These are phyloP conservation scores for Candida jianshihensis DNA, from an alignment of 805 yeast species.

Conservation along the genomic window DNA sequence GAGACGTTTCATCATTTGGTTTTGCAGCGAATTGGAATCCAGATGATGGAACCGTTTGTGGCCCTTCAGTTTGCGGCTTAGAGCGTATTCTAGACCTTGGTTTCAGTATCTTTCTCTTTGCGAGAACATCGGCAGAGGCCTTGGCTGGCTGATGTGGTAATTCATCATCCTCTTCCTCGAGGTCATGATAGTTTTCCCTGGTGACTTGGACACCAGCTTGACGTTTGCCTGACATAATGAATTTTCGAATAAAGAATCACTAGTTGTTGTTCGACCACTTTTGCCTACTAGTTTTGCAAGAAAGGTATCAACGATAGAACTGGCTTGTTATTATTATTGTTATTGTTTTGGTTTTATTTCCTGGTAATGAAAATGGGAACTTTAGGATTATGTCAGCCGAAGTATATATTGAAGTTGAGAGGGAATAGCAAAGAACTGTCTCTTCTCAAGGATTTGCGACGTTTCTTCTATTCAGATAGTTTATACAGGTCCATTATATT, in stretches of 20 bases:
- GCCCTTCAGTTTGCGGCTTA: constrained; percentile 3
- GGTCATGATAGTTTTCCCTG: constrained; percentile 34
- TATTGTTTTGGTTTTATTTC: not conserved
- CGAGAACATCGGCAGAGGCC: constrained; percentile 59
- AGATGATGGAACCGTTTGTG: constrained; percentile 3
- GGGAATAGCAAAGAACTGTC: too few species aligned
- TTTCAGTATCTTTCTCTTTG: constrained; percentile 61
- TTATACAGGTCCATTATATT: too few species aligned
- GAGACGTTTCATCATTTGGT: constrained; percentile 1
- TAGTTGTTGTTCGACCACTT: not conserved
- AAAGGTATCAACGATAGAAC: too few species aligned
- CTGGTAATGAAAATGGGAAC: not conserved
- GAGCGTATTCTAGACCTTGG: constrained; percentile 38
- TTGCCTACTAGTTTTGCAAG: too few species aligned
- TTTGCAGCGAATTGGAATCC: constrained; percentile 6
- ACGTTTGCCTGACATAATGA: constrained; percentile 55
- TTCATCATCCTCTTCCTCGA: constrained; percentile 31
- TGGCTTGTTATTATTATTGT: too few species aligned
- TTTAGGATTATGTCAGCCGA: not conserved
- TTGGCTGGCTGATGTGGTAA: constrained; percentile 26
- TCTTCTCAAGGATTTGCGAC: too few species aligned
- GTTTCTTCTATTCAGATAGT: too few species aligned
- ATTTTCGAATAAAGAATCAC: not conserved
- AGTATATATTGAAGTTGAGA: not conserved
- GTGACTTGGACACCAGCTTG: constrained; percentile 59